Evolutionary conservation across 139 green algal genomes (phyloP), one percentile per base, ranked within the genome.

Genomic region (Chlorokybus atmophyticus): DNA sequence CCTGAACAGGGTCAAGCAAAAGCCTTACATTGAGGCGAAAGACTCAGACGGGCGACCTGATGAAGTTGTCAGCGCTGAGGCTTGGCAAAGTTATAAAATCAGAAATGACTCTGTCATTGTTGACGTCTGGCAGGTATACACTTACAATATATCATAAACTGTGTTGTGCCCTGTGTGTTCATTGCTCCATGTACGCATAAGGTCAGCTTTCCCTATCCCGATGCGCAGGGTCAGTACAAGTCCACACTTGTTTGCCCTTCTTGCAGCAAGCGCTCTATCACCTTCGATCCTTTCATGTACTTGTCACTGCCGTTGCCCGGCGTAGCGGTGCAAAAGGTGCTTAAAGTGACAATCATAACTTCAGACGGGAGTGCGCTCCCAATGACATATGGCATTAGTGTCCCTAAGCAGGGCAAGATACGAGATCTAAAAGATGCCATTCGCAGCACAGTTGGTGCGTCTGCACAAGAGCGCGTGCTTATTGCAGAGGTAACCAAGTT

Each of bases 211-310:
- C 4, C 50, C 35, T 44, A 21, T 14, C 35, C 35, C 35, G 10
- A 51, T 5, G 50, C 53, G 26, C 78, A 87, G 76, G 83, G 86
- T 14, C 73, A 92, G 67, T 88, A 85, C 74, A 92, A 91, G 68
- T 90, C 79, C 27, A 86, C 75, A 0, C 71, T 96, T 21, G 77
- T 83, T 39, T 96, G 88, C 62, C 88, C 88, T 2, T 6, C 75
- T 1, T 97, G 89, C 73, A 27, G 53, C 48, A 73, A 80, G 61
- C 65, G 59, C 31, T 83, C 64, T 5, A 66, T 85, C 47, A 95
- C 90, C 59, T 95, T 95, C 59, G 89, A 97, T 71, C 86, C 89
- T 1, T 91, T 94, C 75, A 94, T 94, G 84, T 95, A 94, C 68
- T 70, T 96, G 21, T 87, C 86, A 0, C 78, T 97, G 62, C 87